Percentiles rank a stretch among this genome's conserved stretches.
Evolutionary conservation across 83 land plant species (phyloP).

Genomic region (Picea abies): DNA sequence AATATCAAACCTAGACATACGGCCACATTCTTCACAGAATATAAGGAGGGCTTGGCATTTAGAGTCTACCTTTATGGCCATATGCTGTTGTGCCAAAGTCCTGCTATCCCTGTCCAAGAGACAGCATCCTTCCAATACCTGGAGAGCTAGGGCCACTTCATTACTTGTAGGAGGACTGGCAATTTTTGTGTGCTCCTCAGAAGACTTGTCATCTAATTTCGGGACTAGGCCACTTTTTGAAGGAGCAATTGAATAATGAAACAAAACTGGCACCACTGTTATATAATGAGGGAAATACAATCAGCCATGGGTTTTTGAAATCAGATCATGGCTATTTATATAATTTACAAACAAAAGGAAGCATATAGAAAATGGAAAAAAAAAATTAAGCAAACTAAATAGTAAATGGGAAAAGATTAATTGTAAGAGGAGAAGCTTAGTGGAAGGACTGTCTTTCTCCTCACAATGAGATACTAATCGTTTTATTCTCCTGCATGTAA

Average conservation of each 20-base stretch:
- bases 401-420: neutral
- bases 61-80: conserved; percentile 61
- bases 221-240: conserved; percentile 35
- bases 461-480: neutral
- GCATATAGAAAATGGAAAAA: neutral
- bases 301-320: neutral
- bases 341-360: conserved; percentile 1
- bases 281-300: neutral
- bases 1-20: neutral
- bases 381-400: neutral
- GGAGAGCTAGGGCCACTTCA: conserved; percentile 84
- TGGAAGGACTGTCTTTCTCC: neutral
- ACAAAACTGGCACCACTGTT: conserved; percentile 90
- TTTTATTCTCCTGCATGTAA: neutral
- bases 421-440: neutral
- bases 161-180: conserved; percentile 81
- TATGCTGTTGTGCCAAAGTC: conserved; percentile 59
- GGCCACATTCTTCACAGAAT: neutral
- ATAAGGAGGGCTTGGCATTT: neutral
- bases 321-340: neutral
- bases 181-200: conserved; percentile 54
- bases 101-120: conserved; percentile 72
- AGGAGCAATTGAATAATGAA: conserved; percentile 66
- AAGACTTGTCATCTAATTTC: conserved; percentile 42
- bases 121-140: conserved; percentile 95